These are phyloP conservation scores for Edaphochlamys debaryana DNA, from an alignment of 139 green algal species.

Conservation along the genomic window DNA sequence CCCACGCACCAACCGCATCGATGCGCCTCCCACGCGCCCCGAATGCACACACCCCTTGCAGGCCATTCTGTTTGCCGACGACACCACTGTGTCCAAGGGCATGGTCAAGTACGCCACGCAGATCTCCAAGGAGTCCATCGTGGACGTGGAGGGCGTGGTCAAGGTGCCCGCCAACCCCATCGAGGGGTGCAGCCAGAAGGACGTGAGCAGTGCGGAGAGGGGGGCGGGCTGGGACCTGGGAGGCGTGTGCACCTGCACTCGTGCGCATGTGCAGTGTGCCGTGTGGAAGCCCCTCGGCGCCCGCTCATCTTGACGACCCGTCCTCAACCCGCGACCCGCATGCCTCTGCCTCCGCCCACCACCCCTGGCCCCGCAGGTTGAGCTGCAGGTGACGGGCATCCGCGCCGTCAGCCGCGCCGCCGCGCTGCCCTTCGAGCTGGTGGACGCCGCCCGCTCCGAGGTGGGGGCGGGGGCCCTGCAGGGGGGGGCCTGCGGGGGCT, in stretches of 20 bases:
- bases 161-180: constrained; percentile 69
- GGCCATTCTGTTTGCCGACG: constrained; percentile 89
- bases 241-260: not conserved
- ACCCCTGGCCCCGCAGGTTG: constrained; percentile 85
- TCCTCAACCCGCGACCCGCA: no score
- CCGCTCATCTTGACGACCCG: no score
- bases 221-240: not conserved
- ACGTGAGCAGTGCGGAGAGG: constrained; percentile 51
- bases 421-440: constrained; percentile 87
- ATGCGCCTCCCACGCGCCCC: no score
- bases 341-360: no score
- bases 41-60: no score
- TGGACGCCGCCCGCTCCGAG: constrained; percentile 77
- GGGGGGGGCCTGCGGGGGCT: not conserved
- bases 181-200: constrained; percentile 84
- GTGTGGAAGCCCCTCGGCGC: no score
- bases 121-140: constrained; percentile 93
- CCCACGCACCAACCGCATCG: no score
- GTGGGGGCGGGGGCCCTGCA: constrained; percentile 37
- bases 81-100: constrained; percentile 85
- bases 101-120: constrained; percentile 98
- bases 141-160: constrained; percentile 89
- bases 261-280: not conserved
- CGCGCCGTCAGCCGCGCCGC: constrained; percentile 68
- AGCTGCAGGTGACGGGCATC: constrained; percentile 77